Evolutionary conservation across 2,329 filamentous ascomycete genomes (phyloP), one percentile per base, ranked within the genome.

Genomic region (Alternaria postmessia): DNA sequence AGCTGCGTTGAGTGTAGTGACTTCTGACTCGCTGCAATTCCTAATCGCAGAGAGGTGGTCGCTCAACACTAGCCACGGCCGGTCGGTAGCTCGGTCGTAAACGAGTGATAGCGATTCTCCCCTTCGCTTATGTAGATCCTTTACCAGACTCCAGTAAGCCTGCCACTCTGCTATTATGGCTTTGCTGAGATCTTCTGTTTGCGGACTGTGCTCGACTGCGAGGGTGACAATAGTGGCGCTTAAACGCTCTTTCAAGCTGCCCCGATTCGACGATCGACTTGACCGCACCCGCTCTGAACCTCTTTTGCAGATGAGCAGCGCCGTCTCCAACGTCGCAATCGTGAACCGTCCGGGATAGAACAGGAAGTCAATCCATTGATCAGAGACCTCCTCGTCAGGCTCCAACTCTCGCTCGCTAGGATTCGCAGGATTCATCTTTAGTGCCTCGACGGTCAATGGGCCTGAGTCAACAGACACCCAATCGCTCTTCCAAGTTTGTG

Each of bases 121-220:
- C 71, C 94, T 86, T 71, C 92, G 90, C 71, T 91, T 93, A 75
- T 98, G 93, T 41, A 99, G 82, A 75, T 97, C 94, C 12, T 91
- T 85, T 18, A 96, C 85, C 18, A 98, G 85, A 32, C 93, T 89
- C 81, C 93, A 97, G 78, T 96, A 96, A 51, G 91, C 88, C 64
- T 91, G 88, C 95, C 95, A 99, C 76, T 97, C 93, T 11, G 87
- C 85, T 73, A 95, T 91, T 54, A 90, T 89, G 32, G 92, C 89
- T 34, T 84, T 82, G 57, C 91, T 86, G 75, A 94, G 95, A 58
- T 89, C 85, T 24, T 91, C 88, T 68, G 92, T 92, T 71, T 96
- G 91, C 78, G 92, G 86, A 14, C 88, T 88, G 14, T 87, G 84
- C 30, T 82, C 81, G 1, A 86, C 84, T 14, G 91, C 88, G 11